Percentiles rank a stretch among this genome's conserved stretches.
Conservation (phyloP, 805 yeast genomes). For the Metschnikowia kofuensis region DNA sequence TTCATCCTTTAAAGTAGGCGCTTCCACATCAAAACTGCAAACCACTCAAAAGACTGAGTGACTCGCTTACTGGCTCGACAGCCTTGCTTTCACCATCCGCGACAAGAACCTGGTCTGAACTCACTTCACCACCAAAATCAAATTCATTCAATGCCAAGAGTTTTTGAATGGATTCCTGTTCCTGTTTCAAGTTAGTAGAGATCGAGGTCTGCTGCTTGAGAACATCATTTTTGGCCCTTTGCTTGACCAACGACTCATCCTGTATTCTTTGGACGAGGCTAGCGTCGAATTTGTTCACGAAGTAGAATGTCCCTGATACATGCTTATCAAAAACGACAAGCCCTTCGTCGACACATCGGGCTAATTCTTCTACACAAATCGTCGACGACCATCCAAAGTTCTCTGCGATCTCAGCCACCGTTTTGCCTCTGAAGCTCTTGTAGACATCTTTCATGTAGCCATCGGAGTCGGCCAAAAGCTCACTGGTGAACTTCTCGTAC, state of each 20-base stretch:
- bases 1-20: no score
- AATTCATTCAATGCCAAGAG: slow-evolving; percentile 10
- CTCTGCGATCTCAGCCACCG: slow-evolving; percentile 42
- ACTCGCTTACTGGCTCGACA: slow-evolving; percentile 8
- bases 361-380: slow-evolving; percentile 63
- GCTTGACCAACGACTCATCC: slow-evolving; percentile 6
- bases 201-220: slow-evolving; percentile 11
- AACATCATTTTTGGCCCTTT: slow-evolving; percentile 8
- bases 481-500: slow-evolving; percentile 24
- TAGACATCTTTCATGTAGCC: slow-evolving; percentile 14
- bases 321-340: slow-evolving; percentile 64
- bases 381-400: slow-evolving; percentile 64
- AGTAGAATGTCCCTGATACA: slow-evolving; percentile 63
- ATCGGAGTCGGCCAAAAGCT: slow-evolving; percentile 19
- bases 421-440: slow-evolving; percentile 30
- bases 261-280: slow-evolving; percentile 5
- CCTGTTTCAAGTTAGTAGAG: slow-evolving; percentile 5
- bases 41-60: slow-evolving; percentile 11
- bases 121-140: slow-evolving; percentile 7
- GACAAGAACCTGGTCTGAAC: not conserved
- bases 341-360: slow-evolving; percentile 55
- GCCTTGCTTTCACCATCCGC: not conserved
- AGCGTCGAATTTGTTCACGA: slow-evolving; percentile 37
- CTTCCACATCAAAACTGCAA: slow-evolving; percentile 6
- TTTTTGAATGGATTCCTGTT: slow-evolving; percentile 5